These are phyloP conservation scores for Asterophora parasitica DNA, from an alignment of 768 basidiomycete genomes.

Conservation along the genomic window DNA sequence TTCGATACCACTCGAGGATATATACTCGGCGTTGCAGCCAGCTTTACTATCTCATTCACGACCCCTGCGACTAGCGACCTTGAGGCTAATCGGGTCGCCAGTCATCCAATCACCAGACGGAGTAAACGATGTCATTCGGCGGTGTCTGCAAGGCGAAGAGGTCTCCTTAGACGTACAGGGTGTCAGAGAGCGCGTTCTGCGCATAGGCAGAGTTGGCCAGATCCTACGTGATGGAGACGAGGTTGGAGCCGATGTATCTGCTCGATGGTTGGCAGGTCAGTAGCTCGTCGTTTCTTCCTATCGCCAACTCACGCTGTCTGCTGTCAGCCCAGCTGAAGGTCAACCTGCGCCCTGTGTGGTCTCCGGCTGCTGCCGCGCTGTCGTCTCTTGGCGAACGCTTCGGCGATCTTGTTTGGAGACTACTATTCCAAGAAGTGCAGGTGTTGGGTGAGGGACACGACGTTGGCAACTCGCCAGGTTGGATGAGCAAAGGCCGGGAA, in stretches of 20 bases:
- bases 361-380: conserved; percentile 69
- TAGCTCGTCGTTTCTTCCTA: not conserved
- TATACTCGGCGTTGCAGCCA: conserved; percentile 48
- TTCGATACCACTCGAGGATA: conserved; percentile 36
- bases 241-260: conserved; percentile 56
- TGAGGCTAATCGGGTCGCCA: conserved; percentile 58
- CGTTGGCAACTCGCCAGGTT: not conserved
- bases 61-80: conserved; percentile 53
- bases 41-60: conserved; percentile 73
- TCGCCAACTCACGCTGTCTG: not conserved
- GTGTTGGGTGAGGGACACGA: conserved; percentile 20
- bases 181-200: conserved; percentile 77
- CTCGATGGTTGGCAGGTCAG: conserved; percentile 71
- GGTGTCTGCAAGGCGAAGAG: conserved; percentile 77
- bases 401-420: conserved; percentile 66
- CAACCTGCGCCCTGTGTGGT: conserved; percentile 88
- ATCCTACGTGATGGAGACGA: conserved; percentile 52
- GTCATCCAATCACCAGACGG: conserved; percentile 40
- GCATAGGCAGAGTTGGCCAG: conserved; percentile 67
- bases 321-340: conserved; percentile 82
- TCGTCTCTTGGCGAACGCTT: conserved; percentile 48
- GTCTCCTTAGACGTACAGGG: conserved; percentile 74
- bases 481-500: conserved; percentile 11
- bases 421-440: conserved; percentile 43
- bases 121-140: conserved; percentile 50